Base-by-base conservation (phyloP, 2,329 filamentous ascomycete species). In the Botrytis tulipae region DNA sequence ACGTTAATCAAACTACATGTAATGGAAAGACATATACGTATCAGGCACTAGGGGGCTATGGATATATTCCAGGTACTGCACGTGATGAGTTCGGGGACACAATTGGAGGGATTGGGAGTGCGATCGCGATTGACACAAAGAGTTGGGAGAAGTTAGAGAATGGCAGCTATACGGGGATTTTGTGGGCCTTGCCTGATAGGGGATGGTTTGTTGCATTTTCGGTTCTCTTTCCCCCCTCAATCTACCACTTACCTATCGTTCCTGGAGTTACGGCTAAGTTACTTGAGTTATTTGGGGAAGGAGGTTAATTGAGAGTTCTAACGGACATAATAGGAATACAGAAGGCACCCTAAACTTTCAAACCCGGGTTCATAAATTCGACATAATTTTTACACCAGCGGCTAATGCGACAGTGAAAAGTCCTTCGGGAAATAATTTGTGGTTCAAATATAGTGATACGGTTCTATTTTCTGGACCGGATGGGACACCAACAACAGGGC, bases 1-100 rank as follows among this genome's bases (percentile, higher is more conserved):
- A 67, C 59, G 75, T 78, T 22, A 75, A 75, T 46, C 72, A 77
- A 72, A 77, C 78, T 12, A 74, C 65, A 10, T 79, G 78, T 51
- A 89, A 87, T 76, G 88, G 88, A 68, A 85, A 89, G 75, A 84
- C 82, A 0, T 93, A 91, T 78, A 84, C 87, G n/a, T 93, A 93
- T 80, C 83, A 90, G 70, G 85, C 87, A 73, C 86, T 94, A 16
- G 90, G 88, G 7, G 91, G 91, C 16, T 93, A 90, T 78, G 91
- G 91, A 8, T 86, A 84, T 72, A 82, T 93, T 4, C 82, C 87
- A 0, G 84, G 85, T 46, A 85, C 90, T 78, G 85, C 86, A 4
- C 83, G 85, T 46, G 92, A 93, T 82, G 90, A 90, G 79, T 90
- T 87, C 76, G 90, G 90, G 44, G 91, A 93, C 79, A 93, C 90